Conservation (phyloP, 164 flowering plant species). For the grape (Vitis vinifera) region ASM3070453v1 NC_081818.1:29620001-29620500, state of each 20-base stretch:
- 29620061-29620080: constrained; percentile 59
- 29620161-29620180: background rate
- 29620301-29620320: too few species aligned
- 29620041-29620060: constrained; percentile 99
- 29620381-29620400: too few species aligned
- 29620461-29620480: too few species aligned
- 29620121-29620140: background rate
- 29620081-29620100: background rate
- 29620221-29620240: background rate
- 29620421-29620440: too few species aligned
- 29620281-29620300: too few species aligned
- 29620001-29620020: constrained; percentile 98
- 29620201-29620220: background rate
- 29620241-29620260: background rate
- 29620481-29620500: too few species aligned
- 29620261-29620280: too few species aligned
- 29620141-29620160: background rate
- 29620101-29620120: background rate
- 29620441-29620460: too few species aligned
- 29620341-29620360: too few species aligned
- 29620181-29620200: background rate
- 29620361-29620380: too few species aligned
- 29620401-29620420: too few species aligned
- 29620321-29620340: too few species aligned
- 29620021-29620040: constrained; percentile 95